Percentiles rank a stretch among this genome's conserved stretches.
These are phyloP conservation scores for Aureobasidium subglaciale DNA, from an alignment of 2,329 filamentous ascomycete genomes.

Conservation along the genomic window DNA sequence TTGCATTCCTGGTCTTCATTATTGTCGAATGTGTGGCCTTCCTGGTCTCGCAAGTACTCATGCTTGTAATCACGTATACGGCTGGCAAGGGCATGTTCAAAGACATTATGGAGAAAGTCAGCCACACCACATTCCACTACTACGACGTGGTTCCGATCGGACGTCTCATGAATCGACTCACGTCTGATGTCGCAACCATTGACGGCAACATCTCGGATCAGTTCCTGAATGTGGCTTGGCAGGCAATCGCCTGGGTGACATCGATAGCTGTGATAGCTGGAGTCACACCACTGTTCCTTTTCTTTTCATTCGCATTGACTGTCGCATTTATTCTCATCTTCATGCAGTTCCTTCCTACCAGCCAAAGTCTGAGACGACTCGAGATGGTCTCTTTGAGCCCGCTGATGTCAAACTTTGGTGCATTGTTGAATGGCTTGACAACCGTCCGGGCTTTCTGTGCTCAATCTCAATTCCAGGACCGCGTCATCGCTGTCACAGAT, in stretches of 20 bases:
- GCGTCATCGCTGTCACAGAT: constrained; percentile 74
- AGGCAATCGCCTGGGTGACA: constrained; percentile 62
- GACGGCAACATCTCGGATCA: constrained; percentile 77
- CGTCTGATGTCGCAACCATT: constrained; percentile 81
- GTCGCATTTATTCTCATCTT: constrained; percentile 67
- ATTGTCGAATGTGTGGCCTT: constrained; percentile 53
- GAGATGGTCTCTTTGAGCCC: constrained; percentile 88
- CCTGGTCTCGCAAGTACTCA: constrained; percentile 56
- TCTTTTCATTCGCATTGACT: constrained; percentile 63
- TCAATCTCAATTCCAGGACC: constrained; percentile 69
- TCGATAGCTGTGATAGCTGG: constrained; percentile 71
- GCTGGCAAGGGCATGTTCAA: constrained; percentile 71
- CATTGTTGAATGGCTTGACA: constrained; percentile 74
- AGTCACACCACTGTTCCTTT: constrained; percentile 69
- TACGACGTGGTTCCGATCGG: constrained; percentile 88
- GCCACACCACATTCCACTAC: constrained; percentile 77
- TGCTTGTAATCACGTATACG: constrained; percentile 71
- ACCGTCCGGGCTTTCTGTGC: constrained; percentile 80
- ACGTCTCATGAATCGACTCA: constrained; percentile 84
- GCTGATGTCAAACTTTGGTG: constrained; percentile 86
- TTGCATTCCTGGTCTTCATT: constrained; percentile 62
- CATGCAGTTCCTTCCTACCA: constrained; percentile 69
- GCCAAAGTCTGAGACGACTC: constrained; percentile 72
- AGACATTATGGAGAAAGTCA: constrained; percentile 64
- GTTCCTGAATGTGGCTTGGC: constrained; percentile 61